A percentile compares a stretch with the other conserved stretches of the same genome.
Conservation (phyloP, 345 rosid genomes). For the Jatropha curcas region DNA sequence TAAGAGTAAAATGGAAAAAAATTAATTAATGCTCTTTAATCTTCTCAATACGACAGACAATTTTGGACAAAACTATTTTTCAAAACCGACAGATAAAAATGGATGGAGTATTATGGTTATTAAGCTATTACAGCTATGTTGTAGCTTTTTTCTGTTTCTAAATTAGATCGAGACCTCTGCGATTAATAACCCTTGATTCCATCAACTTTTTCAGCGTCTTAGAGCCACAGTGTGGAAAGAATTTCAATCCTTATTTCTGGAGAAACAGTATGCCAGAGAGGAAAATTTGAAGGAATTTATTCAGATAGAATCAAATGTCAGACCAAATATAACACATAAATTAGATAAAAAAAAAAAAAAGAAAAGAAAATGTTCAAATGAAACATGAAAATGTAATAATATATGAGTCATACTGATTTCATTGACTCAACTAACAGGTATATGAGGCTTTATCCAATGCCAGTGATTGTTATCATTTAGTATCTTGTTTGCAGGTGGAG, state of each 20-base stretch:
- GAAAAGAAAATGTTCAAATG: too few species aligned
- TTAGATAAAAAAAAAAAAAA: too few species aligned
- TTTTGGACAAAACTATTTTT: too few species aligned
- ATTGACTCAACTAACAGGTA: neutral
- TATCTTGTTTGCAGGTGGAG: conserved; percentile 38
- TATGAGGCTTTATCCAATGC: neutral
- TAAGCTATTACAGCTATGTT: too few species aligned
- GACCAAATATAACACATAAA: too few species aligned
- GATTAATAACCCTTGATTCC: neutral
- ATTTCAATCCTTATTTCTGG: neutral
- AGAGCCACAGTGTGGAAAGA: neutral
- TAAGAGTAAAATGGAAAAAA: too few species aligned
- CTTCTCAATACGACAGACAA: too few species aligned
- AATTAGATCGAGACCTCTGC: neutral
- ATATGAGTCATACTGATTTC: neutral
- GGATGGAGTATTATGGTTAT: too few species aligned
- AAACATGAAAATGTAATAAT: neutral
- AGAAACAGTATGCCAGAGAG: neutral
- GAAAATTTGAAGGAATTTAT: neutral
- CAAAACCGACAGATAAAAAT: too few species aligned
- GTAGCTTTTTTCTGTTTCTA: too few species aligned
- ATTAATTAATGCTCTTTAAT: too few species aligned
- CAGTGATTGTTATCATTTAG: neutral
- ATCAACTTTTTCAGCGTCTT: neutral
- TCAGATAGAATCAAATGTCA: too few species aligned